Percentiles rank a stretch among this genome's conserved stretches.
These are phyloP conservation scores for Rubia peregrina DNA, from an alignment of 305 asterid species.

Conservation along the genomic window DNA sequence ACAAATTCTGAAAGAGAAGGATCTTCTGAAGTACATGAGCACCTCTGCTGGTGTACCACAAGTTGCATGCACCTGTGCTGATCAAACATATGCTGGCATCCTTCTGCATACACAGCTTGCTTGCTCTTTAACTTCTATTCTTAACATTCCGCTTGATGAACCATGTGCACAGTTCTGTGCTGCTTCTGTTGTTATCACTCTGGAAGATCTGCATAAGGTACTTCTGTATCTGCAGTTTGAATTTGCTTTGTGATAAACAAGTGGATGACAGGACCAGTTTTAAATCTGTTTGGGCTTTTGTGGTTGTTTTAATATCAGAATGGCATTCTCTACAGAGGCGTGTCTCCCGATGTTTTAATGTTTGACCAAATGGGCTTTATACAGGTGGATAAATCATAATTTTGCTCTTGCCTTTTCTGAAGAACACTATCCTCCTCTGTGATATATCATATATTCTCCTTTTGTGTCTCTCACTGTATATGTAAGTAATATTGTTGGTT, in stretches of 20 bases:
- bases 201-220: conserved; percentile 87
- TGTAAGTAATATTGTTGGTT: conserved; percentile 13
- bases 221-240: conserved; percentile 18
- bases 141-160: conserved; percentile 63
- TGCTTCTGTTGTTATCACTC: conserved; percentile 63
- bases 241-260: conserved; percentile 10
- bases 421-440: conserved; percentile 2
- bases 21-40: conserved; percentile 43
- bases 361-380: conserved; percentile 70
- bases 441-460: conserved; percentile 5
- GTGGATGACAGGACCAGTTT: conserved; percentile 4
- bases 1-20: conserved; percentile 65
- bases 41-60: conserved; percentile 59
- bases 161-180: conserved; percentile 78
- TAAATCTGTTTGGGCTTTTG: conserved; percentile 13
- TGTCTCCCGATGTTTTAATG: conserved; percentile 74
- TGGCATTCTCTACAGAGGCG: conserved; percentile 77
- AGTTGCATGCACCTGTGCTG: conserved; percentile 75
- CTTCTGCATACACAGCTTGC: conserved; percentile 65
- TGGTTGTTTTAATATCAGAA: conserved; percentile 36
- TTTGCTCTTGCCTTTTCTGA: conserved; percentile 19
- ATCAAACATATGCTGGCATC: conserved; percentile 62
- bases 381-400: conserved; percentile 45
- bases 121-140: conserved; percentile 60
- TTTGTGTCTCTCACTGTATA: background rate